Conservation (phyloP, 2,329 filamentous ascomycete genomes). For the Cercospora sp. region DNA sequence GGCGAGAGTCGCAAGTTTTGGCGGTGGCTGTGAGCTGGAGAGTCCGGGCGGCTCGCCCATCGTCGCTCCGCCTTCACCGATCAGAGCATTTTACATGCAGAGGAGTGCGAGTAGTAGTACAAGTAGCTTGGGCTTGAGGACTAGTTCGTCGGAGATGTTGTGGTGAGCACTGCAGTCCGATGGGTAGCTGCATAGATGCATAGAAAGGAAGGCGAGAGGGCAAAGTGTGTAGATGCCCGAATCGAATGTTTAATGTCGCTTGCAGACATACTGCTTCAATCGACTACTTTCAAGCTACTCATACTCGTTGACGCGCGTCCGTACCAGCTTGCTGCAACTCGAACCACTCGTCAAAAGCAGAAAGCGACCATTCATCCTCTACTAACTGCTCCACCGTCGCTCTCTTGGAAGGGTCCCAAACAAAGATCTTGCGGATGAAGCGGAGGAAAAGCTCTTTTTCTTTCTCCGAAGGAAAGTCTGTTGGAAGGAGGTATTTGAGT, state of each 20-base stretch:
- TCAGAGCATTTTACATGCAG: slow-evolving; percentile 14
- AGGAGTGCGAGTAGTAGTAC: slow-evolving; percentile 9
- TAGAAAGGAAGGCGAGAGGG: not conserved
- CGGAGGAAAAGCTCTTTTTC: slow-evolving; percentile 33
- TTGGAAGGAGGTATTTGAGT: slow-evolving; percentile 26
- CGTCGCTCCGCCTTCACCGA: slow-evolving; percentile 5
- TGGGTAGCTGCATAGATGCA: not conserved
- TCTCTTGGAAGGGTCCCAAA: slow-evolving; percentile 32
- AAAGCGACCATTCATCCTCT: slow-evolving; percentile 28
- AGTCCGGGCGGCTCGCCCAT: slow-evolving; percentile 9
- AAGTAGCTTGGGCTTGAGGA: slow-evolving; percentile 11
- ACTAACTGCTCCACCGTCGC: slow-evolving; percentile 25
- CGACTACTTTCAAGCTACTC: not conserved
- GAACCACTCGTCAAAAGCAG: not conserved
- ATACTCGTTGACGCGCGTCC: not conserved
- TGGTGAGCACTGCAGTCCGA: not conserved
- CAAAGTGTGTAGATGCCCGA: not conserved
- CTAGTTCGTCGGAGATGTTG: not conserved
- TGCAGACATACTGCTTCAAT: not conserved
- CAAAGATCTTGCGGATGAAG: slow-evolving; percentile 34
- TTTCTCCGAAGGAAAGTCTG: slow-evolving; percentile 28
- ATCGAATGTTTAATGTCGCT: not conserved
- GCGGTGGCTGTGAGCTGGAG: not conserved
- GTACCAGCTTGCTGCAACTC: not conserved
- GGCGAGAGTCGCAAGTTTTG: not conserved